These are phyloP conservation scores for Cryptococcus hybrid DNA, from an alignment of 1,284 basidiomycete genomes.

Conservation along the genomic window DNA sequence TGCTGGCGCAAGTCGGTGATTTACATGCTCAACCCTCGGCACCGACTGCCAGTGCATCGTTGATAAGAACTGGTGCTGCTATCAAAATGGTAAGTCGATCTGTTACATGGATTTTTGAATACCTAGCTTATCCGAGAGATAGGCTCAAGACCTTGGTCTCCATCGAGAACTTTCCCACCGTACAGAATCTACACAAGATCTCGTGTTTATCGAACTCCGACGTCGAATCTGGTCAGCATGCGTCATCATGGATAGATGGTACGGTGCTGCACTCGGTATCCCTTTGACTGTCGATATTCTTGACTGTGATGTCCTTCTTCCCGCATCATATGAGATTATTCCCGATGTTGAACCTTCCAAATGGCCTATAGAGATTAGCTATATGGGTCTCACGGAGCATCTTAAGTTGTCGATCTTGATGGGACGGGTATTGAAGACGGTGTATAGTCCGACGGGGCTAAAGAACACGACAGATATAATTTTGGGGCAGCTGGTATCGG, in stretches of 20 bases:
- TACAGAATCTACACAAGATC: constrained; percentile 34
- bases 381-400: constrained; percentile 59
- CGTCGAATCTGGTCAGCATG: constrained; percentile 87
- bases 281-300: constrained; percentile 86
- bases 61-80: constrained; percentile 52
- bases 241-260: constrained; percentile 87
- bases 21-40: constrained; percentile 49
- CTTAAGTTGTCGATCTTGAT: constrained; percentile 82
- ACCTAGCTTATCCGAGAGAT: constrained; percentile 9
- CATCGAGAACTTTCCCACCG: constrained; percentile 60
- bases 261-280: constrained; percentile 42
- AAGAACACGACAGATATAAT: constrained; percentile 75
- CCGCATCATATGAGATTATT: constrained; percentile 61
- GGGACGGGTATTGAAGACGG: constrained; percentile 83
- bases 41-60: constrained; percentile 44
- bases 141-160: constrained; percentile 90
- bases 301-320: constrained; percentile 88
- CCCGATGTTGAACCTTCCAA: constrained; percentile 58
- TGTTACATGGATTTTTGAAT: not conserved
- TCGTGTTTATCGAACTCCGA: constrained; percentile 66
- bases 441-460: constrained; percentile 78
- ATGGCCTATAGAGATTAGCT: constrained; percentile 45
- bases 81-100: constrained; percentile 72
- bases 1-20: constrained; percentile 50
- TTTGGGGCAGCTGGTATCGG: constrained; percentile 64